phyloP scores from a whole-genome alignment of 495 filamentous ascomycete genomes.

The Penicillium argentinense region DNA sequence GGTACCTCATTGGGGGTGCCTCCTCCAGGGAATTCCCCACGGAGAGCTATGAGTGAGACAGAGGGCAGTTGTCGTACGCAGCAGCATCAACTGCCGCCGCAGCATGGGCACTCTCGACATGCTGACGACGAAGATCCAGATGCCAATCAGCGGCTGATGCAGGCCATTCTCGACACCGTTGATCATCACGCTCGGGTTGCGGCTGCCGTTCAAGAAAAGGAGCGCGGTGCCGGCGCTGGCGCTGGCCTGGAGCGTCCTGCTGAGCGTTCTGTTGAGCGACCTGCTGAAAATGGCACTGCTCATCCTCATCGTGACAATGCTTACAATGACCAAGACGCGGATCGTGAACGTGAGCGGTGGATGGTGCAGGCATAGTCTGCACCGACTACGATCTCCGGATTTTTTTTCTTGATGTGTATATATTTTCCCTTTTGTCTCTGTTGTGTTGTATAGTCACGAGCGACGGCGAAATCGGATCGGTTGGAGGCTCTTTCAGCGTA shows the following conservation, averaged over 20 bases:
- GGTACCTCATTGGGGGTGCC: conserved; percentile 10
- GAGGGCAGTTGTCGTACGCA: conserved; percentile 24
- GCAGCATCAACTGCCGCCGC: conserved; percentile 22
- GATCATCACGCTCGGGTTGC: conserved; percentile 42
- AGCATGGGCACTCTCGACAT: conserved; percentile 11
- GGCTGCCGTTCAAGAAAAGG: conserved; percentile 35
- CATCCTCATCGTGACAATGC: too few relatives aligned
- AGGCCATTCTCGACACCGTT: conserved; percentile 47
- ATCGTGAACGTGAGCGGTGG: conserved; percentile 28
- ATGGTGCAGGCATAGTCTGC: conserved; percentile 16
- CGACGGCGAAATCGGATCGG: conserved; percentile 12
- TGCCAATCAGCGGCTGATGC: conserved; percentile 47
- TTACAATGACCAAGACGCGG: conserved; percentile 5
- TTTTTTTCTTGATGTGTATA: neutral
- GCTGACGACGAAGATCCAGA: conserved; percentile 45
- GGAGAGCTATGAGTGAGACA: conserved; percentile 45
- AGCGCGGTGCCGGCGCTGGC: conserved; percentile 15
- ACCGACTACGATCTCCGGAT: neutral
- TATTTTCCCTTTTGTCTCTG: conserved; percentile 4
- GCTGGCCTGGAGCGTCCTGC: conserved; percentile 11
- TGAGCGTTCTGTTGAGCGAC: conserved; percentile 8
- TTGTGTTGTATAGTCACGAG: conserved; percentile 12
- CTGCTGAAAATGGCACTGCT: too few relatives aligned
- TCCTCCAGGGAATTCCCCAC: conserved; percentile 30
- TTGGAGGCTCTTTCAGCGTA: conserved; percentile 8